phyloP scores from a whole-genome alignment of 768 basidiomycete genomes.

The Termitomyces sp. region DNA sequence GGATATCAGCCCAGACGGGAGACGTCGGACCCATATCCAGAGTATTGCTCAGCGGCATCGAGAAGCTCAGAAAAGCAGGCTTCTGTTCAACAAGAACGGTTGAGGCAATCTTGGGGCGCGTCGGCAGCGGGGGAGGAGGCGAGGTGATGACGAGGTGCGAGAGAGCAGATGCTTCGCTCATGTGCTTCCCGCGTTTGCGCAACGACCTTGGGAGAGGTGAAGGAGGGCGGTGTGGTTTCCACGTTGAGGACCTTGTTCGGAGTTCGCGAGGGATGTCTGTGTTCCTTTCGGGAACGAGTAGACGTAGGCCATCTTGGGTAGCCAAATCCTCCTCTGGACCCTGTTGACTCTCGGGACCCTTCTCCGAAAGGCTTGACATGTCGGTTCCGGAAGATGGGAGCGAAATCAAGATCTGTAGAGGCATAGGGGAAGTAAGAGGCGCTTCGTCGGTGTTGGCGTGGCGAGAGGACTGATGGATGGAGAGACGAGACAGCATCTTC shows the following conservation, averaged over 20 bases:
- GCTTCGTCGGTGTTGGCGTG: background rate
- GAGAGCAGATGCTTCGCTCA: background rate
- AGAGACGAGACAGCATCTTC: conserved; percentile 15
- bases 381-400: conserved; percentile 12
- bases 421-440: conserved; percentile 4
- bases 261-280: background rate
- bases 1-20: conserved; percentile 7
- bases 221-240: conserved; percentile 16
- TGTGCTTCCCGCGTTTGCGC: conserved; percentile 6
- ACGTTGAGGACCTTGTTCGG: conserved; percentile 6
- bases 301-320: background rate
- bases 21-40: background rate
- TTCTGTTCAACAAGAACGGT: background rate
- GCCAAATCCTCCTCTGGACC: background rate
- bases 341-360: too few species aligned
- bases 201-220: conserved; percentile 11
- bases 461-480: conserved; percentile 4
- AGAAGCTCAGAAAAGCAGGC: conserved; percentile 2
- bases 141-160: background rate
- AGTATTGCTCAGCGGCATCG: background rate
- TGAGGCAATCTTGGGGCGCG: background rate
- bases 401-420: conserved; percentile 11
- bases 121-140: conserved; percentile 10
- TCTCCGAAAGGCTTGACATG: background rate
- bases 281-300: background rate